These are phyloP conservation scores for Kwoniella newhampshirensis DNA, from an alignment of 768 basidiomycete species.

Conservation along the genomic window DNA sequence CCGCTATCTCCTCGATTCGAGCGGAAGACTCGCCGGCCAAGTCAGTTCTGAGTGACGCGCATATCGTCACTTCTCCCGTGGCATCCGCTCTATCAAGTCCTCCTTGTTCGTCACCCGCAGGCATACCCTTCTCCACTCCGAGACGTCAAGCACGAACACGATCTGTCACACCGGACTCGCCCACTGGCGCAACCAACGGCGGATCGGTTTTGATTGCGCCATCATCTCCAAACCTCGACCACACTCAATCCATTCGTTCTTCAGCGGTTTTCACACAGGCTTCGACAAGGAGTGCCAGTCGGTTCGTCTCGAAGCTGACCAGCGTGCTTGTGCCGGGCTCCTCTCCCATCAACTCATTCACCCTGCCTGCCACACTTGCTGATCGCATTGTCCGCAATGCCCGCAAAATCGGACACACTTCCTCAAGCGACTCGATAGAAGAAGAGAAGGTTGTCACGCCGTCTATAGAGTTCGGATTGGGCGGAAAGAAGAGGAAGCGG, in stretches of 20 bases:
- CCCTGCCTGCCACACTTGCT: background rate
- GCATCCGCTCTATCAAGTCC: constrained; percentile 22
- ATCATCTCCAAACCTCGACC: constrained; percentile 5
- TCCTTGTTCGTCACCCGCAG: constrained; percentile 10
- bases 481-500: constrained; percentile 18
- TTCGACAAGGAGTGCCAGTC: background rate
- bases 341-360: constrained; percentile 10
- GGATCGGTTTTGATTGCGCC: constrained; percentile 5
- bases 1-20: constrained; percentile 26
- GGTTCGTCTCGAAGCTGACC: constrained; percentile 9
- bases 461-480: constrained; percentile 1
- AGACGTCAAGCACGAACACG: constrained; percentile 2
- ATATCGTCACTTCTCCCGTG: constrained; percentile 16
- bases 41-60: constrained; percentile 10
- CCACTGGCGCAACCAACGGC: constrained; percentile 15
- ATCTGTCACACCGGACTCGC: constrained; percentile 14
- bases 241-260: background rate
- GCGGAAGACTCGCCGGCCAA: constrained; percentile 16
- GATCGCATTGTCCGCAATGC: no score
- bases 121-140: constrained; percentile 12
- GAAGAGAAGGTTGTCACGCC: constrained; percentile 33
- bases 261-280: constrained; percentile 3
- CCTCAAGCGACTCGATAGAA: constrained; percentile 32
- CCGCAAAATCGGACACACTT: background rate
- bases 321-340: constrained; percentile 21